These are phyloP conservation scores for Malus domestica DNA, from an alignment of 306 rosid species.

Conservation along the genomic window ASM211411v1 NC_041793.1:10982501-10983000, in stretches of 20 bases:
- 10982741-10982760: neutral
- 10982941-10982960: conserved; percentile 87
- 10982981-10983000: conserved; percentile 69
- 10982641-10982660: neutral
- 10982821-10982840: neutral
- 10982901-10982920: neutral
- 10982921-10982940: neutral
- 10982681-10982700: neutral
- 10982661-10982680: neutral
- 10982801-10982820: neutral
- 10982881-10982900: neutral
- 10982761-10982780: neutral
- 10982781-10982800: neutral
- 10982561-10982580: neutral
- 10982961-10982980: conserved; percentile 74
- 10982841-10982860: neutral
- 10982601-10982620: no score
- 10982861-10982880: neutral
- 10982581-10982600: neutral
- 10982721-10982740: neutral
- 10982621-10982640: neutral
- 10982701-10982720: neutral
- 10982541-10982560: neutral
- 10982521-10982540: neutral
- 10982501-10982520: neutral